A percentile compares a stretch with the other conserved stretches of the same genome.
These are phyloP conservation scores for Aspergillus jensenii DNA, from an alignment of 2,329 filamentous ascomycete species.

Conservation along the genomic window DNA sequence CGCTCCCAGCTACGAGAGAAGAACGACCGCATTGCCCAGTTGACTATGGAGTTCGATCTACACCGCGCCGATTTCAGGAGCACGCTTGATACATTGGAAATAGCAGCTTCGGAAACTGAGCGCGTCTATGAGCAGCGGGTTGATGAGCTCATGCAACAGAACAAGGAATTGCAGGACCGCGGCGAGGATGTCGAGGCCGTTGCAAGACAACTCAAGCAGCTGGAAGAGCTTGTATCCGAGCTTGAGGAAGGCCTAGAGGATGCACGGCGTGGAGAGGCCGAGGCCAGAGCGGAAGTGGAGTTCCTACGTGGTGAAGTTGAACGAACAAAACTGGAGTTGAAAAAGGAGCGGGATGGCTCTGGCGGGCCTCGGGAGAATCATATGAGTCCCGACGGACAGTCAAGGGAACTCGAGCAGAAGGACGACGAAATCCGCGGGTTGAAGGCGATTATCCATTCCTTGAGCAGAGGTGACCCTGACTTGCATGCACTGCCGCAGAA, in stretches of 20 bases:
- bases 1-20: constrained; percentile 85
- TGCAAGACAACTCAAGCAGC: constrained; percentile 85
- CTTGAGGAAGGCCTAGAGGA: constrained; percentile 96
- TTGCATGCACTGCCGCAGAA: constrained; percentile 30
- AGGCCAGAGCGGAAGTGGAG: constrained; percentile 93
- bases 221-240: constrained; percentile 95
- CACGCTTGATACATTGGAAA: constrained; percentile 93
- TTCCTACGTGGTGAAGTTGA: constrained; percentile 95
- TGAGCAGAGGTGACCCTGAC: constrained; percentile 64
- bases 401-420: constrained; percentile 80
- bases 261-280: constrained; percentile 87
- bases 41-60: constrained; percentile 91
- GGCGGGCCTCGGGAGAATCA: constrained; percentile 58
- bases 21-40: constrained; percentile 91
- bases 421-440: constrained; percentile 96
- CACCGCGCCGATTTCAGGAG: constrained; percentile 95
- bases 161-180: constrained; percentile 77
- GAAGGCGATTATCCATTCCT: constrained; percentile 95
- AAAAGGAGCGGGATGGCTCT: constrained; percentile 82
- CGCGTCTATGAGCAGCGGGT: constrained; percentile 76
- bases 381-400: constrained; percentile 43
- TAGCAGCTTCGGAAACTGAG: constrained; percentile 91
- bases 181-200: constrained; percentile 90
- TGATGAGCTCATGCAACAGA: constrained; percentile 69
- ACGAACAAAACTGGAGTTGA: constrained; percentile 80